phyloP scores from a whole-genome alignment of 1,284 basidiomycete species.

The Irpex lacteus region DNA sequence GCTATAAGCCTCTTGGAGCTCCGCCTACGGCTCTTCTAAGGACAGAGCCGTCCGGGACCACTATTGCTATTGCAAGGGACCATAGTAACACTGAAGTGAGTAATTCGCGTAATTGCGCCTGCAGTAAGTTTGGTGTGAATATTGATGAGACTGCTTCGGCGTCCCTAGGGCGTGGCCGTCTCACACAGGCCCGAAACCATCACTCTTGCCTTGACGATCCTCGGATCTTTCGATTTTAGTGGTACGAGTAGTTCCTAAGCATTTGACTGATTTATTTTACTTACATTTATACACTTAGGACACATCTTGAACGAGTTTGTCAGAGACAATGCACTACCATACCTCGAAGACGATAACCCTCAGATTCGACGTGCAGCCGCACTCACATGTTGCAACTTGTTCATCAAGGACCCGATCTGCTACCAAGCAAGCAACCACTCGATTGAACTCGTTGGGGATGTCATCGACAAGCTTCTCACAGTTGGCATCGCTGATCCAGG shows the following conservation, averaged over 20 bases:
- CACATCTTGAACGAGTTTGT: constrained; percentile 98
- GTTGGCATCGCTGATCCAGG: constrained; percentile 98
- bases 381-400: constrained; percentile 87
- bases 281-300: constrained; percentile 41
- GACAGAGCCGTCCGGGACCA: constrained; percentile 11
- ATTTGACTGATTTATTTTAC: neutral
- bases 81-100: constrained; percentile 57
- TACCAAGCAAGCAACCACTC: constrained; percentile 96
- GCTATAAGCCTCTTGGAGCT: constrained; percentile 85
- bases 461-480: constrained; percentile 94
- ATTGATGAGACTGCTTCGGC: constrained; percentile 6
- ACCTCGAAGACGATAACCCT: constrained; percentile 89
- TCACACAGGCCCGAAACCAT: constrained; percentile 75
- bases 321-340: constrained; percentile 88
- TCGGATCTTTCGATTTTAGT: constrained; percentile 94
- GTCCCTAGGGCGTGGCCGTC: constrained; percentile 35
- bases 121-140: neutral
- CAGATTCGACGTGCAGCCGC: constrained; percentile 93
- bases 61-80: constrained; percentile 45
- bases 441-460: constrained; percentile 97
- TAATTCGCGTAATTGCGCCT: neutral
- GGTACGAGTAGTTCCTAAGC: constrained; percentile 43
- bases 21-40: constrained; percentile 55
- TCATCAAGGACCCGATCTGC: constrained; percentile 95
- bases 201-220: constrained; percentile 83